Conservation (phyloP, 441 rosid genomes). For the Euphorbia celastroides region DNA sequence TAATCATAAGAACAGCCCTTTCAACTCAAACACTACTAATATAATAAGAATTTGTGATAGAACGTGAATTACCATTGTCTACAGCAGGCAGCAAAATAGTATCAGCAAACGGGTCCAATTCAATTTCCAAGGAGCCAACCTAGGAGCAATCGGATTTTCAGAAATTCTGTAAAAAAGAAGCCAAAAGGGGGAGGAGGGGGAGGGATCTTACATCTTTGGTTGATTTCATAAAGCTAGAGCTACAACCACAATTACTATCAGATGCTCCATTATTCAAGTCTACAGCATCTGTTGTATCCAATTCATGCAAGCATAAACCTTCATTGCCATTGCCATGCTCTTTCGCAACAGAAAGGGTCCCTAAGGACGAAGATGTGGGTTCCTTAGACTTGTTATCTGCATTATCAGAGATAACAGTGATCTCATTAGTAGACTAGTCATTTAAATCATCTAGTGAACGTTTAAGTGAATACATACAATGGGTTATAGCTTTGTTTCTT, state of each 20-base stretch:
- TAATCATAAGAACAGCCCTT: neutral
- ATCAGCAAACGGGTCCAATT: slow-evolving; percentile 22
- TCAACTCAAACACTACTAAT: neutral
- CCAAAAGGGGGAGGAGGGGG: neutral
- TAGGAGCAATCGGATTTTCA: slow-evolving; percentile 8
- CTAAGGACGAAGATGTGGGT: slow-evolving; percentile 7
- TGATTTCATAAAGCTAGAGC: slow-evolving; percentile 13
- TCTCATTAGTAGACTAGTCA: neutral
- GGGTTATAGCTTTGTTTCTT: slow-evolving; percentile 5
- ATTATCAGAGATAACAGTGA: slow-evolving; percentile 6
- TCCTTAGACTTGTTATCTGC: neutral
- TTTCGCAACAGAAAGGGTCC: slow-evolving; percentile 1
- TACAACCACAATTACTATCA: slow-evolving; percentile 5
- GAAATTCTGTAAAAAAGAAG: neutral
- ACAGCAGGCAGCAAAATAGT: neutral
- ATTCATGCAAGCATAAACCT: slow-evolving; percentile 10
- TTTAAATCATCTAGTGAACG: too few relatives aligned
- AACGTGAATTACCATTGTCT: slow-evolving; percentile 9
- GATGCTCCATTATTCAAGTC: neutral
- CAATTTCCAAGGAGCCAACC: slow-evolving; percentile 17
- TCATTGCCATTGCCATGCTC: slow-evolving; percentile 10
- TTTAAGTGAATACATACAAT: neutral
- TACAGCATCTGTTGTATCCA: neutral
- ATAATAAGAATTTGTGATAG: neutral
- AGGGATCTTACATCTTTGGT: slow-evolving; percentile 12